Evolutionary conservation across 768 basidiomycete genomes (phyloP).

Genomic region (Suillus lakei): DNA sequence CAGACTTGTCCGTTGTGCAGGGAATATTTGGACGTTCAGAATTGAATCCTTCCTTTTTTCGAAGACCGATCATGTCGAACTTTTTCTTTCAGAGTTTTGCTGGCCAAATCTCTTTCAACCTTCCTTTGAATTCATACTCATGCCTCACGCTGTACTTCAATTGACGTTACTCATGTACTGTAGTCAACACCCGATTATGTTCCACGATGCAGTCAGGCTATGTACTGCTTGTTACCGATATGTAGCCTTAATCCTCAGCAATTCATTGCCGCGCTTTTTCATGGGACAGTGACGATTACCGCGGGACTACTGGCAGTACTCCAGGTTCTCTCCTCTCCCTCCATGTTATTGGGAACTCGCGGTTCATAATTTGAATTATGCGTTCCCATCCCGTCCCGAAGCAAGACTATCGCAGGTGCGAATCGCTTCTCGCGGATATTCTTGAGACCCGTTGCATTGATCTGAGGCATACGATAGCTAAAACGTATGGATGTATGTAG

Average conservation of each 20-base stretch:
- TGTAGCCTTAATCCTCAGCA: constrained; percentile 4
- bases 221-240: constrained; percentile 6
- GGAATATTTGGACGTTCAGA: constrained; percentile 42
- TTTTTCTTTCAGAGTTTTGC: constrained; percentile 3
- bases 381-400: neutral
- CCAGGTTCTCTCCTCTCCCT: neutral
- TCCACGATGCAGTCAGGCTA: constrained; percentile 1
- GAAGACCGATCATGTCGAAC: constrained; percentile 1
- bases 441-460: neutral
- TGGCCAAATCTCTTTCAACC: constrained; percentile 3
- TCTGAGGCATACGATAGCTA: neutral
- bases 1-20: constrained; percentile 72
- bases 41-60: constrained; percentile 12
- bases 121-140: constrained; percentile 7
- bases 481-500: neutral
- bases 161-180: constrained; percentile 1
- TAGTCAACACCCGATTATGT: neutral
- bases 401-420: neutral
- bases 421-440: neutral
- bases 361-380: neutral
- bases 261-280: neutral
- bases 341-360: neutral
- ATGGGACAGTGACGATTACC: neutral
- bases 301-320: neutral
- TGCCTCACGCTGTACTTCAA: neutral